Evolutionary conservation across 2,329 filamentous ascomycete species (phyloP).

Genomic region (Macrophomina tecta): DNA sequence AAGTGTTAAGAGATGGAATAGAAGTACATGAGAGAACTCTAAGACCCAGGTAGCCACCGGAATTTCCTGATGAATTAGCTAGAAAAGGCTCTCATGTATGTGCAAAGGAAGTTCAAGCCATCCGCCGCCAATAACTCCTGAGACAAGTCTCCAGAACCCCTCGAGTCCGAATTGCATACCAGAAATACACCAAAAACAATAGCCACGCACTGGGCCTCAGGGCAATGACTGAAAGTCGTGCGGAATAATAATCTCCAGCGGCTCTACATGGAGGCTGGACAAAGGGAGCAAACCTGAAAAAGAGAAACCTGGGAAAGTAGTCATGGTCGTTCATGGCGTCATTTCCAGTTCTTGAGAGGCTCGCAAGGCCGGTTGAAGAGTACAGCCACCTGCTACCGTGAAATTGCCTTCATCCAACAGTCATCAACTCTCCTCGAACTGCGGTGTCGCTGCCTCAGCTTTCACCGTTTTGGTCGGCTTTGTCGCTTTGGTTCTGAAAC

Average conservation of each 20-base stretch:
- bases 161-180: constrained; percentile 1
- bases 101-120: constrained; percentile 16
- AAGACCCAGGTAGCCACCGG: constrained; percentile 20
- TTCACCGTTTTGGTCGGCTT: constrained; percentile 44
- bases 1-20: background rate
- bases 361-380: background rate
- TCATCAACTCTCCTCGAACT: background rate
- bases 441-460: constrained; percentile 33
- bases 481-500: constrained; percentile 48
- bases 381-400: background rate
- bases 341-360: background rate
- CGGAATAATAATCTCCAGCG: background rate
- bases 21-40: constrained; percentile 26
- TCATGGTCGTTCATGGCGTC: constrained; percentile 26
- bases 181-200: constrained; percentile 17
- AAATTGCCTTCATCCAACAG: too few species aligned
- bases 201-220: background rate
- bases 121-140: constrained; percentile 17
- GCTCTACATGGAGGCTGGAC: background rate
- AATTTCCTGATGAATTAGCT: constrained; percentile 23
- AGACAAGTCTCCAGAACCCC: constrained; percentile 18
- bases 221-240: constrained; percentile 1
- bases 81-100: constrained; percentile 22
- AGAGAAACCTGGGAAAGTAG: constrained; percentile 15
- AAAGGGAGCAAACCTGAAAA: background rate